Evolutionary conservation across 768 basidiomycete genomes (phyloP).

Genomic region (Coprinopsis sp.): DNA sequence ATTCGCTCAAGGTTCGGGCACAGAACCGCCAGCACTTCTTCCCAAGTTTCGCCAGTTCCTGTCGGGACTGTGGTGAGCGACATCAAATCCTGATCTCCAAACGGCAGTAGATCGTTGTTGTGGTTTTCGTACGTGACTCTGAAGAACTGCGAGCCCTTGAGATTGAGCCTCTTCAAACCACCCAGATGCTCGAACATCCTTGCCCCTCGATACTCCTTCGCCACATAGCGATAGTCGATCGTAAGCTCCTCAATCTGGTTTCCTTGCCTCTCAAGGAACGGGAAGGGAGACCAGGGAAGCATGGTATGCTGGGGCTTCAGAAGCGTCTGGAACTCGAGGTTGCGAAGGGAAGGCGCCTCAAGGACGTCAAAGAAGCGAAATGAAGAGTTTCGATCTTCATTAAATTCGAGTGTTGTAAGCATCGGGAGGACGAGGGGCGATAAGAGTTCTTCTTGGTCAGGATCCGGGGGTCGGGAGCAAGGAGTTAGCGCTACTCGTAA

Average conservation of each 20-base stretch:
- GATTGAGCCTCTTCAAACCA: background rate
- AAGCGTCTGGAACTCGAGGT: conserved; percentile 8
- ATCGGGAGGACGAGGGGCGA: conserved; percentile 2
- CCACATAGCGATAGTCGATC: background rate
- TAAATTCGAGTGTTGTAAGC: conserved; percentile 3
- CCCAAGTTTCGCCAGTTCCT: too few relatives aligned
- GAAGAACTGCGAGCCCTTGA: background rate
- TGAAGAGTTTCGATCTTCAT: conserved; percentile 4
- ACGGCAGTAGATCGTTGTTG: conserved; percentile 4
- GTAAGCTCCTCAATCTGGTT: conserved; percentile 1
- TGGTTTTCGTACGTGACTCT: conserved; percentile 2
- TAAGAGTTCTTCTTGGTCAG: background rate
- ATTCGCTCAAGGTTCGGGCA: too few relatives aligned
- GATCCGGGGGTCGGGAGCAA: background rate
- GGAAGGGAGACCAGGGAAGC: background rate
- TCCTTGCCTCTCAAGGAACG: conserved; percentile 5
- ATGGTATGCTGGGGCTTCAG: background rate
- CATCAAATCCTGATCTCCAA: conserved; percentile 2
- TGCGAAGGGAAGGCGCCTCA: conserved; percentile 2
- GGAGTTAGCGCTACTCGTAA: conserved; percentile 4
- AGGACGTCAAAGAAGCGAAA: conserved; percentile 4
- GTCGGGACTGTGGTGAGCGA: background rate
- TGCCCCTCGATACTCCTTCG: background rate
- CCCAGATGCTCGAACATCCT: background rate
- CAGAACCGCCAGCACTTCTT: too few relatives aligned